Percentiles rank a stretch among this genome's conserved stretches.
Conservation (phyloP, 768 basidiomycete species). For the Suillus lakei region DNA sequence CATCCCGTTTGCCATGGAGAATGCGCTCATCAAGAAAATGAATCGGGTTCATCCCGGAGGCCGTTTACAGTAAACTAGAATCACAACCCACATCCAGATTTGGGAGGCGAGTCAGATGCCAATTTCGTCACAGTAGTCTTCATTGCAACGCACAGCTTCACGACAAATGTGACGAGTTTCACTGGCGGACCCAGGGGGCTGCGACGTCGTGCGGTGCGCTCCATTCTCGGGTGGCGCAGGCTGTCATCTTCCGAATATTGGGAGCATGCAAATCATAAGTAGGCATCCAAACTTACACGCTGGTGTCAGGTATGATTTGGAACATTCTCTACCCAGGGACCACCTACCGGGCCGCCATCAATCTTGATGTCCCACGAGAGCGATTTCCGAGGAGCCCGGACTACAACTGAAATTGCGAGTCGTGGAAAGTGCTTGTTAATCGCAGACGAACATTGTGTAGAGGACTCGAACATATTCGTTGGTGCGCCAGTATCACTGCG, state of each 20-base stretch:
- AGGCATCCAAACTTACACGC: neutral
- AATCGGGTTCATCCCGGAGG: neutral
- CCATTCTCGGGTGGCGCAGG: conserved; percentile 35
- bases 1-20: neutral
- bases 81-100: neutral
- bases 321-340: conserved; percentile 42
- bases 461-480: neutral
- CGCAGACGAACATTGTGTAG: neutral
- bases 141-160: conserved; percentile 23
- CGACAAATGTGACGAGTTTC: conserved; percentile 30
- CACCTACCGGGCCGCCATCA: conserved; percentile 36
- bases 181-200: conserved; percentile 38
- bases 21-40: neutral
- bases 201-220: conserved; percentile 43
- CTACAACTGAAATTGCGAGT: neutral
- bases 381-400: conserved; percentile 1
- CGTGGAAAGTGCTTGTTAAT: neutral
- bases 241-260: conserved; percentile 35
- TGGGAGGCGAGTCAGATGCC: neutral
- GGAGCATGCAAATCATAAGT: conserved; percentile 26
- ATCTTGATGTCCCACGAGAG: neutral
- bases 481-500: neutral
- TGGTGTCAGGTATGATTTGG: conserved; percentile 39
- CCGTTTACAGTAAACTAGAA: conserved; percentile 12
- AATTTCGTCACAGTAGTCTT: neutral